Conservation (phyloP, 305 asterid genomes). For the Fraxinus floribunda region DNA sequence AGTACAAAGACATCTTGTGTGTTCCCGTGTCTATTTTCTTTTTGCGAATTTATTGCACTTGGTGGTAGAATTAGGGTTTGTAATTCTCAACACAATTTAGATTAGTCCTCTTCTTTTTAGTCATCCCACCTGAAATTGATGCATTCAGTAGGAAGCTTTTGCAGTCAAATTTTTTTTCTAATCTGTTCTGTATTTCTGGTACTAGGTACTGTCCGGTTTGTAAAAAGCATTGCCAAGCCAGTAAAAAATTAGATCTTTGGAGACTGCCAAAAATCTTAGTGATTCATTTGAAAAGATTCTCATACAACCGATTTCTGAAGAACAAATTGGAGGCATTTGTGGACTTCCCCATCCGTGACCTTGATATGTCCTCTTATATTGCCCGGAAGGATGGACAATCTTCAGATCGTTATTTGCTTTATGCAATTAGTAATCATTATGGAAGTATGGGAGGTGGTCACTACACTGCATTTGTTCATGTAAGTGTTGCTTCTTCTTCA, state of each 20-base stretch:
- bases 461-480: slow-evolving; percentile 87
- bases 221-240: slow-evolving; percentile 91
- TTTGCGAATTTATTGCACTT: not conserved
- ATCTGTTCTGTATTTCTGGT: slow-evolving; percentile 24
- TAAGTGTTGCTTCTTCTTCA: slow-evolving; percentile 39
- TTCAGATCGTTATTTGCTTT: slow-evolving; percentile 68
- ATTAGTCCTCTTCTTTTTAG: not conserved
- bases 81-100: not conserved
- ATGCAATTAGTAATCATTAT: slow-evolving; percentile 90
- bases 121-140: not conserved
- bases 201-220: slow-evolving; percentile 86
- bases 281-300: slow-evolving; percentile 89
- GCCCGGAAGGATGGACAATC: slow-evolving; percentile 53
- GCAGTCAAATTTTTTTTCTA: slow-evolving; percentile 14
- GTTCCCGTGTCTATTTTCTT: not conserved
- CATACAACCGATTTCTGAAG: slow-evolving; percentile 68
- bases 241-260: slow-evolving; percentile 91
- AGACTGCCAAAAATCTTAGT: slow-evolving; percentile 88
- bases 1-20: not conserved
- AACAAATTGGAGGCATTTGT: slow-evolving; percentile 86
- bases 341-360: slow-evolving; percentile 81
- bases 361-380: slow-evolving; percentile 66
- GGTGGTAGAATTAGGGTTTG: not conserved
- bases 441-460: slow-evolving; percentile 98
- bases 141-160: slow-evolving; percentile 14